Percentiles rank a stretch among this genome's conserved stretches.
These are phyloP conservation scores for Oryza rufipogon DNA, from an alignment of 176 grass and related monocot species.

Conservation along the genomic window DNA sequence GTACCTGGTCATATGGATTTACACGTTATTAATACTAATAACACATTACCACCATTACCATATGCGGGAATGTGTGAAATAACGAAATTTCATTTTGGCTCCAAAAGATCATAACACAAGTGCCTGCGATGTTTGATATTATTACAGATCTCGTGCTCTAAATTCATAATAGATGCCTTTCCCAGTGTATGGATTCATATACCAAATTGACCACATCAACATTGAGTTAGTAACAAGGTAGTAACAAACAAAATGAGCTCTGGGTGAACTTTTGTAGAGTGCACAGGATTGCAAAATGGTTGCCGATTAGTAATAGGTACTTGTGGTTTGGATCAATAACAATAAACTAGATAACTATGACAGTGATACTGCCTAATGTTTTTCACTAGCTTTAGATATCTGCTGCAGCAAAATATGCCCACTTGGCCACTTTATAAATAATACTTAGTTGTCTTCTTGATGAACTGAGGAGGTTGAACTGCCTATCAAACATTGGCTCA, in stretches of 20 bases:
- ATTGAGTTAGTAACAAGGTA: not conserved
- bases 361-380: not conserved
- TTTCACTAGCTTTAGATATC: not conserved
- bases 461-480: not conserved
- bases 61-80: not conserved
- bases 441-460: not conserved
- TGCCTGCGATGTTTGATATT: not conserved
- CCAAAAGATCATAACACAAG: not conserved
- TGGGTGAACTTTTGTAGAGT: not conserved
- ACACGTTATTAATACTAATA: not conserved
- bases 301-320: not conserved
- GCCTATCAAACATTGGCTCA: not conserved
- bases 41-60: not conserved
- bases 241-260: not conserved
- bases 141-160: not conserved
- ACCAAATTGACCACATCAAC: not conserved
- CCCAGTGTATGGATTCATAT: not conserved
- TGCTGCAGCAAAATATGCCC: not conserved
- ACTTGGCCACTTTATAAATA: not conserved
- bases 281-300: not conserved
- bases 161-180: not conserved
- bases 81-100: not conserved
- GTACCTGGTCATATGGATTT: not conserved
- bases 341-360: not conserved
- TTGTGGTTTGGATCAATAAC: not conserved